Base-by-base conservation (phyloP, 768 basidiomycete genomes). In the Hypholoma fasciculare region DNA sequence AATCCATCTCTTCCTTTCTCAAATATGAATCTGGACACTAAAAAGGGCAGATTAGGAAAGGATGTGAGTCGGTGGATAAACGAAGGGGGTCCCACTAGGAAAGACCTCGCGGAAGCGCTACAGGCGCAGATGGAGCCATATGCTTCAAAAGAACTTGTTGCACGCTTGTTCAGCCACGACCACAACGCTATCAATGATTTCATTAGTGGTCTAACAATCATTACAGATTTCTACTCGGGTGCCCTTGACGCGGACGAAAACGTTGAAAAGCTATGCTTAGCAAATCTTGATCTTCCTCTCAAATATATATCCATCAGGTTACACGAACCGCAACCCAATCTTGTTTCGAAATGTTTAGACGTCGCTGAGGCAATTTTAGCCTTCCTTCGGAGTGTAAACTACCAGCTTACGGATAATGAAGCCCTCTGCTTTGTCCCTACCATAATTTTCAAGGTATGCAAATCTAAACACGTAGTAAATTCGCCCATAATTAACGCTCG, bases 171-270 rank as follows among this genome's bases (percentile, higher is more conserved):
- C 77, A 98, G 96, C 67, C 92, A 90, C 59, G 97, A 97, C 65
- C 97, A 98, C 71, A 92, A 90, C 63, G 93, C 95, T 6, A 89
- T 98, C 62, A 96, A 94, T 65, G 97, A 98, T 69, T 88, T 91
- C 66, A 81, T 96, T 53, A 77, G 78, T n/a, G 96, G 91, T 6
- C 72, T 98, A 52, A 77, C 82, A 6, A 79, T 76, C 49, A 78
- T 98, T 19, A 82, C 86, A 53, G 92, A 96, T 1, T 89, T 93
- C 67, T 95, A 87, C 72, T 71, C 82, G 50, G 76, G 75, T 49
- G 81, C 84, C 16, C 77, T 82, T 26, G 76, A 77, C 19, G 83
- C 81, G 17, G 83, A 85, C 30, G 84, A 89, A 43, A 77, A 75
- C 52, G 70, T 87, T 17, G 83, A 83, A 67, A 81, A 80, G 38